phyloP scores from a whole-genome alignment of 129 eudicot genomes.

The Flaveria brownii region DNA sequence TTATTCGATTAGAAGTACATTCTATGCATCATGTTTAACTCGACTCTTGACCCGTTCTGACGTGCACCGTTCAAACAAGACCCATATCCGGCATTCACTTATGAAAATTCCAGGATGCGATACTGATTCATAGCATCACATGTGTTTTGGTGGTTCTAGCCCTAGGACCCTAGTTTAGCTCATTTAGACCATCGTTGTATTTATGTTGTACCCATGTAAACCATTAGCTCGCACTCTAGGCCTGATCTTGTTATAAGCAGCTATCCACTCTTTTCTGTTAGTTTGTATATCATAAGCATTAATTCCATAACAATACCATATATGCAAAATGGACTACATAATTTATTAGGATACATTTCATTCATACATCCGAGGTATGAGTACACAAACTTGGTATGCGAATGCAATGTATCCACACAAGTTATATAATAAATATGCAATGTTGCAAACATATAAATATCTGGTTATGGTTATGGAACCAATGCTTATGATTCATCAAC shows the following conservation, averaged over 20 bases:
- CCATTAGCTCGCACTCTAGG: conserved; percentile 64
- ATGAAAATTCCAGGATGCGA: too few species aligned
- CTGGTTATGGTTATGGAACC: too few species aligned
- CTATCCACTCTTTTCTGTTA: too few species aligned
- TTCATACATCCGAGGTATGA: neutral
- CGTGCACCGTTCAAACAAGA: too few species aligned
- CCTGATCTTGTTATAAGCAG: conserved; percentile 49
- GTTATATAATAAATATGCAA: too few species aligned
- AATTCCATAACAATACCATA: conserved; percentile 54
- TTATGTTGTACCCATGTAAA: conserved; percentile 47
- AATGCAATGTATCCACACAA: too few species aligned
- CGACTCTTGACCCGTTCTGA: too few species aligned
- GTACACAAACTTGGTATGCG: too few species aligned
- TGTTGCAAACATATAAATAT: too few species aligned
- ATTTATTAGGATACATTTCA: conserved; percentile 47
- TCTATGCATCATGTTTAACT: conserved; percentile 32
- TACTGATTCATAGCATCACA: too few species aligned
- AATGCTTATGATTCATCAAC: too few species aligned
- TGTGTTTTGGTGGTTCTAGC: conserved; percentile 42
- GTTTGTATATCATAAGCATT: conserved; percentile 45
- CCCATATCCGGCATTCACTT: too few species aligned
- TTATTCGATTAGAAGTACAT: conserved; percentile 94
- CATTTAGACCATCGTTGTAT: conserved; percentile 66
- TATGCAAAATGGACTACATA: conserved; percentile 48
- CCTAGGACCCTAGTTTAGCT: conserved; percentile 75